Percentiles rank a stretch among this genome's conserved stretches.
These are phyloP conservation scores for Pichia sp. DNA, from an alignment of 1,139 yeast genomes.

Conservation along the genomic window DNA sequence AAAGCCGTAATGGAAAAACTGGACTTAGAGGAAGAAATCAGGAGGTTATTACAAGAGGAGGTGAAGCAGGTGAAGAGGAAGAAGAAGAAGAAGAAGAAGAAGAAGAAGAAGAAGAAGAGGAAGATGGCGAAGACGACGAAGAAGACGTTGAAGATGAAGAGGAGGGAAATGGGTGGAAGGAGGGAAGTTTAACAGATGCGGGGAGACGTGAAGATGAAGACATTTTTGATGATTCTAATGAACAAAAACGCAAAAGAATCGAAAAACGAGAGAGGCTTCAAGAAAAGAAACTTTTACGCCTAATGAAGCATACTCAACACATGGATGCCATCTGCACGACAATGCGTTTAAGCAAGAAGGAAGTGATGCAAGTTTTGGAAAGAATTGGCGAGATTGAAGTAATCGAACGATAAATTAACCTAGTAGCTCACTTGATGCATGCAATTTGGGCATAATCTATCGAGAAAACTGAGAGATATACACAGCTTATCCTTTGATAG, in stretches of 20 bases:
- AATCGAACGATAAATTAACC: slow-evolving; percentile 5
- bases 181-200: slow-evolving; percentile 11
- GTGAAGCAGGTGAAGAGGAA: slow-evolving; percentile 3
- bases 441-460: not conserved
- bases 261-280: slow-evolving; percentile 32
- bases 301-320: slow-evolving; percentile 28
- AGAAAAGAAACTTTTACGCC: slow-evolving; percentile 40
- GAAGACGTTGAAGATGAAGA: slow-evolving; percentile 23
- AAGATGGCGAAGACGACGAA: slow-evolving; percentile 7
- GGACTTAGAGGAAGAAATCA: not conserved
- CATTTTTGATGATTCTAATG: slow-evolving; percentile 13
- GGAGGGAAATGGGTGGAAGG: not conserved
- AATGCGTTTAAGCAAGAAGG: slow-evolving; percentile 14
- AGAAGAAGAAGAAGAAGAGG: slow-evolving; percentile 5
- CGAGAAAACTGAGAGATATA: too few species aligned
- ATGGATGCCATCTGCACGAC: slow-evolving; percentile 22
- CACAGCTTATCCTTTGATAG: too few species aligned
- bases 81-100: slow-evolving; percentile 16
- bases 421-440: not conserved
- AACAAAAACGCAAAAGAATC: slow-evolving; percentile 27
- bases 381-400: slow-evolving; percentile 20
- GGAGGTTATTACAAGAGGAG: not conserved
- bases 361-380: slow-evolving; percentile 15
- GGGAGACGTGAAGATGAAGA: slow-evolving; percentile 11
- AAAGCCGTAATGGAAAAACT: not conserved